These are phyloP conservation scores for Aleurites moluccanus DNA, from an alignment of 441 rosid genomes.

Conservation along the genomic window DNA sequence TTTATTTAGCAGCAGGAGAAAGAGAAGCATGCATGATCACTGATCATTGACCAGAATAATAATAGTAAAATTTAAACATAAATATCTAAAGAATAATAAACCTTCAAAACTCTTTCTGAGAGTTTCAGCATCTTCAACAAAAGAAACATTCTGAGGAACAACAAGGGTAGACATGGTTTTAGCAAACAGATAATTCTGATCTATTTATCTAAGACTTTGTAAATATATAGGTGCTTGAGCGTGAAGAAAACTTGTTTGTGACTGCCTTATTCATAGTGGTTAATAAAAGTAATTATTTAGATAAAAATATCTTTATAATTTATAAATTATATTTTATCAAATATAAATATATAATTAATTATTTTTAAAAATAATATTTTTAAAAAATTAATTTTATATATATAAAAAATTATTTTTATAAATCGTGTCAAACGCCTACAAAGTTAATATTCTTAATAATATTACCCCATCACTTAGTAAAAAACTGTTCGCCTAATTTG, in stretches of 20 bases:
- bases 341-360: no score
- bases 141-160: constrained; percentile 37
- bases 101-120: constrained; percentile 46
- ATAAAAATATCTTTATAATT: no score
- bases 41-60: neutral
- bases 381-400: no score
- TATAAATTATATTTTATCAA: no score
- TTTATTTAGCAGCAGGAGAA: neutral
- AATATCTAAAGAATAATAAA: neutral
- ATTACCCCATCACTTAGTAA: no score
- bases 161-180: constrained; percentile 36
- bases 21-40: neutral
- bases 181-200: neutral
- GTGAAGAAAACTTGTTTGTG: neutral
- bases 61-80: neutral
- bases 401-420: no score
- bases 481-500: no score
- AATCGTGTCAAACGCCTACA: no score
- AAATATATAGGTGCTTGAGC: no score
- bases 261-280: constrained; percentile 8
- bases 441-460: no score
- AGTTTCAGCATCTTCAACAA: constrained; percentile 44
- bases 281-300: no score
- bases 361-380: no score
- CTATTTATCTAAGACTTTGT: neutral